These are phyloP conservation scores for Diplodia corticola DNA, from an alignment of 2,329 filamentous ascomycete genomes.

Conservation along the genomic window DNA sequence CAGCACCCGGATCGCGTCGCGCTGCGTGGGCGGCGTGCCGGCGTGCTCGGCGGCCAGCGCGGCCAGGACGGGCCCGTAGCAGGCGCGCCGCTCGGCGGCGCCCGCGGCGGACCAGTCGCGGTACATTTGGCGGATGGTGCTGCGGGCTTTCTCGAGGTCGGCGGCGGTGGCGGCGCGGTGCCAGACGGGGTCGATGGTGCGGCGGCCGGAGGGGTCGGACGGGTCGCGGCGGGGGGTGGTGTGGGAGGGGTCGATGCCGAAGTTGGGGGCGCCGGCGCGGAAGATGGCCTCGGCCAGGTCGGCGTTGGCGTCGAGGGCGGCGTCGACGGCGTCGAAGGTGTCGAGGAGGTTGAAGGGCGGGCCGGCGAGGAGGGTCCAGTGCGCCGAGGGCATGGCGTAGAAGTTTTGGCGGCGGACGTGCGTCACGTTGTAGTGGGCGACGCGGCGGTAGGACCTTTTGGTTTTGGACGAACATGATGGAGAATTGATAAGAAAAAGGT, in stretches of 20 bases:
- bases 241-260: conserved; percentile 47
- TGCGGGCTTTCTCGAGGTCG: conserved; percentile 88
- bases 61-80: conserved; percentile 71
- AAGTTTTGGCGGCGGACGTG: conserved; percentile 89
- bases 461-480: background rate
- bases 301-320: conserved; percentile 86
- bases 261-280: conserved; percentile 41
- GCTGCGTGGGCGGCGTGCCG: conserved; percentile 16
- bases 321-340: conserved; percentile 75
- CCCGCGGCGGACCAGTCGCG: conserved; percentile 91
- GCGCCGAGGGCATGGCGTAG: conserved; percentile 80
- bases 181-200: conserved; percentile 60
- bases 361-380: conserved; percentile 79
- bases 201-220: conserved; percentile 28
- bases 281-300: conserved; percentile 79
- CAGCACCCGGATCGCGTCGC: conserved; percentile 61
- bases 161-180: conserved; percentile 66
- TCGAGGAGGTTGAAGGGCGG: conserved; percentile 82
- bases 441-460: conserved; percentile 81
- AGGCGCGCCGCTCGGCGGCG: conserved; percentile 68
- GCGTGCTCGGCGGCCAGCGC: conserved; percentile 59
- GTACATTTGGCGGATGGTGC: conserved; percentile 90
- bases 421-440: conserved; percentile 86
- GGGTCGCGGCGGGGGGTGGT: conserved; percentile 34
- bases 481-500: background rate